These are phyloP conservation scores for Nemophila menziesii DNA, from an alignment of 257 asterid genomes.

Conservation along the genomic window DNA sequence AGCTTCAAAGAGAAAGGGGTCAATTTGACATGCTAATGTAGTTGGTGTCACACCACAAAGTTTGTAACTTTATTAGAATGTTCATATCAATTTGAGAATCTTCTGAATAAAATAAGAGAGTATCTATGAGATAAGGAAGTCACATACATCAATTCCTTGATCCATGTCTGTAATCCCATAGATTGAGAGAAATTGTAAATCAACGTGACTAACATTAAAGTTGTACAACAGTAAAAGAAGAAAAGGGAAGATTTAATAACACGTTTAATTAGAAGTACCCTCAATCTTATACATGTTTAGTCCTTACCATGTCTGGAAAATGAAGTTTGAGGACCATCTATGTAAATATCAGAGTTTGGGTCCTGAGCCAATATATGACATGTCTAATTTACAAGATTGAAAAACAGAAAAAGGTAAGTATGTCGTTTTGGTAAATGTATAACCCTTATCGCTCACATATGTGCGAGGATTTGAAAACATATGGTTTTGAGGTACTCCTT, in stretches of 20 bases:
- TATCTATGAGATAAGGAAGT: background rate
- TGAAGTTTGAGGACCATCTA: too few species aligned
- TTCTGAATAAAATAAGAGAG: background rate
- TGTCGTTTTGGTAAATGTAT: too few species aligned
- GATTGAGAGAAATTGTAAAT: conserved; percentile 89
- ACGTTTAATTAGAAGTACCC: background rate
- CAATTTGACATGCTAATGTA: conserved; percentile 72
- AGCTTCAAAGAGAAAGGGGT: conserved; percentile 92
- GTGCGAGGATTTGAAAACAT: too few species aligned
- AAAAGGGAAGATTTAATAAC: conserved; percentile 6
- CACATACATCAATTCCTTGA: conserved; percentile 79
- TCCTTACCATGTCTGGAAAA: too few species aligned
- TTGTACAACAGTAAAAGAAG: conserved; percentile 30
- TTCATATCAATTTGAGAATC: background rate
- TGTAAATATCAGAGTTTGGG: too few species aligned
- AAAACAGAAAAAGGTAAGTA: too few species aligned
- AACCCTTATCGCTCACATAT: too few species aligned
- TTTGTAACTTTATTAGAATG: conserved; percentile 27
- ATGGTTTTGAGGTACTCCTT: too few species aligned
- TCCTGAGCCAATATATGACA: too few species aligned
- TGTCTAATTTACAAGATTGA: too few species aligned
- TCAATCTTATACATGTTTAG: too few species aligned
- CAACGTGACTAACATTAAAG: conserved; percentile 60
- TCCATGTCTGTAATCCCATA: conserved; percentile 61
- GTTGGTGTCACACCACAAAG: conserved; percentile 90